These are phyloP conservation scores for Plasmodium billcollinsi DNA, from an alignment of 169 alveolate species.

Conservation along the genomic window DNA sequence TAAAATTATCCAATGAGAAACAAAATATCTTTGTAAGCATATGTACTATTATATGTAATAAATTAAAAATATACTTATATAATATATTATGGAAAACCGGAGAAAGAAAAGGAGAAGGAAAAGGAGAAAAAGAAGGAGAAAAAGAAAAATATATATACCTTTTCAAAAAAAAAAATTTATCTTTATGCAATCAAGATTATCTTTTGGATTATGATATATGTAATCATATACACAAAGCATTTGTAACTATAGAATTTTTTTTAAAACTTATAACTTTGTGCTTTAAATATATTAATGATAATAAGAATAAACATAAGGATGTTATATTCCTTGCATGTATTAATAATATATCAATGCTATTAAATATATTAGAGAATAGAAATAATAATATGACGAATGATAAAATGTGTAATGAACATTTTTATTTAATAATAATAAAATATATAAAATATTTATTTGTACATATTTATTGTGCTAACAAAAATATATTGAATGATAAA, in stretches of 20 bases:
- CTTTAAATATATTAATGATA: not conserved
- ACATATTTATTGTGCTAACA: not conserved
- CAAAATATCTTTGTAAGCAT: constrained; percentile 34
- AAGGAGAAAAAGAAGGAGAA: too few species aligned
- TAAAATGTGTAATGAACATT: constrained; percentile 1
- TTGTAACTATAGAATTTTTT: constrained; percentile 30
- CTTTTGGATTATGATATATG: constrained; percentile 26
- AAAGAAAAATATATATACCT: not conserved
- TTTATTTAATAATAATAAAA: constrained; percentile 9
- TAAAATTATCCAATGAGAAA: constrained; percentile 15
- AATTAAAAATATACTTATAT: constrained; percentile 23
- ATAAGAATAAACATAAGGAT: not conserved
- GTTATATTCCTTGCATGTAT: constrained; percentile 15
- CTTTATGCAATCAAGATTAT: not conserved
- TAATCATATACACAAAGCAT: constrained; percentile 12
- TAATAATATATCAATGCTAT: constrained; percentile 24
- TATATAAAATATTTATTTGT: constrained; percentile 26
- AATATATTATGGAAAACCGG: too few species aligned
- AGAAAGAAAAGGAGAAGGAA: too few species aligned
- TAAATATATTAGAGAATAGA: not conserved
- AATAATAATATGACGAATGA: not conserved
- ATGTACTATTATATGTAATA: constrained; percentile 22
- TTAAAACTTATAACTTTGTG: constrained; percentile 9
- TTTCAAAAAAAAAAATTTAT: not conserved
- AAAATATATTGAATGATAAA: not conserved